Evolutionary conservation across 768 basidiomycete genomes (phyloP).

Genomic region (Pleurotus tuber-regium): DNA sequence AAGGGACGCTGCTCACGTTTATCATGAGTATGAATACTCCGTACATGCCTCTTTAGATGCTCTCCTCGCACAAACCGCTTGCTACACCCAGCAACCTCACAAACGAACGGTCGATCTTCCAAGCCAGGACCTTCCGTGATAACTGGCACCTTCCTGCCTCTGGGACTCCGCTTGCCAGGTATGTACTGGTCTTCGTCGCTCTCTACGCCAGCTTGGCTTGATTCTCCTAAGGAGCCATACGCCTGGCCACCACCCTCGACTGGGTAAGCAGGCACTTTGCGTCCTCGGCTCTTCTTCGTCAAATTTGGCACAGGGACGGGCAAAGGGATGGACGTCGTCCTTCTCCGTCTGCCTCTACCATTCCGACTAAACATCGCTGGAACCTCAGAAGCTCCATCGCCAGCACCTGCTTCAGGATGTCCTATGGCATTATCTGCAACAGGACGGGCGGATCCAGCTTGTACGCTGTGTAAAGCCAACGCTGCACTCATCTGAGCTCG

Average conservation of each 20-base stretch:
- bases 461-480: not conserved
- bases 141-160: slow-evolving; percentile 3
- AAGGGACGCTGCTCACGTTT: slow-evolving; percentile 58
- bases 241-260: slow-evolving; percentile 7
- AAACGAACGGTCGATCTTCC: slow-evolving; percentile 52
- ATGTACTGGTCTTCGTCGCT: not conserved
- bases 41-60: slow-evolving; percentile 79
- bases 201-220: slow-evolving; percentile 5
- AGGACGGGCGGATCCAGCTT: not conserved
- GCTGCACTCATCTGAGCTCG: not conserved
- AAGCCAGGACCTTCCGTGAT: slow-evolving; percentile 11
- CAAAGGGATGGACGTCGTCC: slow-evolving; percentile 25
- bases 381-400: slow-evolving; percentile 7
- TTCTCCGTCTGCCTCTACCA: not conserved
- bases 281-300: slow-evolving; percentile 61
- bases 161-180: not conserved
- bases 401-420: too few relatives aligned
- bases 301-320: slow-evolving; percentile 60
- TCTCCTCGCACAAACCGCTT: slow-evolving; percentile 80
- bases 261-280: slow-evolving; percentile 48
- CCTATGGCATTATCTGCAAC: slow-evolving; percentile 1
- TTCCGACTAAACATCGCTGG: not conserved
- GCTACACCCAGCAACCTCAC: slow-evolving; percentile 68
- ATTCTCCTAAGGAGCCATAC: slow-evolving; percentile 2
- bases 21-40: slow-evolving; percentile 80